Evolutionary conservation across 2,329 filamentous ascomycete species (phyloP).

Genomic region (Kalmusia sp.): DNA sequence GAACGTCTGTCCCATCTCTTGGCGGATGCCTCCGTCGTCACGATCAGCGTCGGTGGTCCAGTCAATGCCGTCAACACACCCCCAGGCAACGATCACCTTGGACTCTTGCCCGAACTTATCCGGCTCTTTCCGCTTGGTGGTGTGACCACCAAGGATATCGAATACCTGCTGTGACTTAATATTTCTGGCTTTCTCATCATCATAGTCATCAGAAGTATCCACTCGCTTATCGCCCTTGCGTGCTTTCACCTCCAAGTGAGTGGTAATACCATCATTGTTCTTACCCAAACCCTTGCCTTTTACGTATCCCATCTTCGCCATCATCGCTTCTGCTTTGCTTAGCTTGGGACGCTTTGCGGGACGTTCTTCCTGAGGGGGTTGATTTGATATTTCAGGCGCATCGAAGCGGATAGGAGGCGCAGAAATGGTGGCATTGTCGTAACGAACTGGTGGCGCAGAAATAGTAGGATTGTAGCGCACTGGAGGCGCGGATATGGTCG

Average conservation of each 20-base stretch:
- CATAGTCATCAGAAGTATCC: conserved; percentile 20
- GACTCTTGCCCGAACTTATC: conserved; percentile 65
- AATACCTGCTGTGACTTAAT: conserved; percentile 53
- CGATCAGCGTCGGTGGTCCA: conserved; percentile 76
- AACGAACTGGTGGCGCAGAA: conserved; percentile 80
- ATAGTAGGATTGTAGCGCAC: conserved; percentile 79
- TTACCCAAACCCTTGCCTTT: conserved; percentile 85
- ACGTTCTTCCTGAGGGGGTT: conserved; percentile 45
- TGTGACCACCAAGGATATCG: conserved; percentile 81
- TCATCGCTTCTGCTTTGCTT: conserved; percentile 75
- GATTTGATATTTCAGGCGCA: conserved; percentile 18
- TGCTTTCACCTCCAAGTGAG: conserved; percentile 73
- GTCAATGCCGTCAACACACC: conserved; percentile 88
- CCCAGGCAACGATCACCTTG: conserved; percentile 79
- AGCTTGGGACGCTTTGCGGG: conserved; percentile 46
- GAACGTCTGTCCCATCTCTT: conserved; percentile 96
- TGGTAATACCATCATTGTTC: conserved; percentile 80
- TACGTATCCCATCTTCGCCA: conserved; percentile 93
- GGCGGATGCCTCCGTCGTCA: conserved; percentile 70
- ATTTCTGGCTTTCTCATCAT: conserved; percentile 58
- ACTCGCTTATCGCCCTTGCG: conserved; percentile 27
- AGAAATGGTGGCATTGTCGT: conserved; percentile 50
- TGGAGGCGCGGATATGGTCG: conserved; percentile 78
- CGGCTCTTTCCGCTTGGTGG: conserved; percentile 42
- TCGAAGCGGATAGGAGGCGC: conserved; percentile 7